Base-by-base conservation (phyloP, 164 flowering plant species). In the Protea cynaroides region DNA sequence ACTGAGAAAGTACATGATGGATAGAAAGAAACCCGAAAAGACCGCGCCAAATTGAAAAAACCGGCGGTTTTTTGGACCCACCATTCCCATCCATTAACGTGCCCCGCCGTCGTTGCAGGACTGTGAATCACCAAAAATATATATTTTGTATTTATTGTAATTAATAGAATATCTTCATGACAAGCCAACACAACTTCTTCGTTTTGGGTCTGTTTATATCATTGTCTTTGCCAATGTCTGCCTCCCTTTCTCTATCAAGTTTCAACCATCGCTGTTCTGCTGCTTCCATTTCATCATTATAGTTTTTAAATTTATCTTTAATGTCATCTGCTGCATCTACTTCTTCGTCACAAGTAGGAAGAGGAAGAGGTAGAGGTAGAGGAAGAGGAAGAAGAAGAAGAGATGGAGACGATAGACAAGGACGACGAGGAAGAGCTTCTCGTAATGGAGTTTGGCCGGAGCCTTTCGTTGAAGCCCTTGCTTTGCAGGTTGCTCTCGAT, bases 381-480 rank as follows among this genome's bases (percentile, higher is more conserved):
- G 8, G 56, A 25, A 15, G 38, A 51, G 22, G 52, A 51, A 22
- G 23, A 7, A 5, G 1, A 7, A 56, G 9, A 62, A 21, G 56
- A 62, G 21, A 44, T 10, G 29, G 51, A n/a, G 53, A 22, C 14
- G 49, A 29, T 18, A 49, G 63, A 43, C 21, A 21, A 23, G 22
- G 63, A 62, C 23, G 56, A 25, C 13, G 38, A 51, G 40, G 52
- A 51, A 22, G 43, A 15, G 15, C 44, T 37, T 47, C 29, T n/a
- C 10, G 24, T 43, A 76, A 80, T 46, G 90, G 78, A 23, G 84
- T 82, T 1, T 91, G 93, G 96, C 96, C 98, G 13, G 96, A 83
- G 71, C 95, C 88, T 11, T 86, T 92, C 58, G 65, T 92, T 0
- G 98, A 92, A 74, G 83, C 89, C 15, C 85, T 92, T 4, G 89